Evolutionary conservation across 2,329 filamentous ascomycete species (phyloP).

Genomic region (Parascedosporium putredinis): DNA sequence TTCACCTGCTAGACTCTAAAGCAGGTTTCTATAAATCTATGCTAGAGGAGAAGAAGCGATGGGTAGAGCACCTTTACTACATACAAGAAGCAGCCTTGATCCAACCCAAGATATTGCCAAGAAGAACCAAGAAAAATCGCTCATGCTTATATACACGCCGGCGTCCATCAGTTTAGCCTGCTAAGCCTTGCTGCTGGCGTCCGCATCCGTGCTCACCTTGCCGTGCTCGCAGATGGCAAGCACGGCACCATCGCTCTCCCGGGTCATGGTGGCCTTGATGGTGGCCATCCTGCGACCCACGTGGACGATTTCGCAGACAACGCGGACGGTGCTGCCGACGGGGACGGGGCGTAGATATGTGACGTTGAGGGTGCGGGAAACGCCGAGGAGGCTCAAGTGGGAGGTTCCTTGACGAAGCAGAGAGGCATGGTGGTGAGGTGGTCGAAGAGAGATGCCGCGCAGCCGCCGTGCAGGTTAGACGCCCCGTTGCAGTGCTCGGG

Average conservation of each 20-base stretch:
- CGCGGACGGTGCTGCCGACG: slow-evolving; percentile 34
- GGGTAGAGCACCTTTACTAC: too few species aligned
- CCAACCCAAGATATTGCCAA: too few species aligned
- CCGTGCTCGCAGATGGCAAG: slow-evolving; percentile 52
- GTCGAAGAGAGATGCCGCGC: slow-evolving; percentile 58
- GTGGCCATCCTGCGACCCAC: slow-evolving; percentile 43
- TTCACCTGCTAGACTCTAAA: too few species aligned
- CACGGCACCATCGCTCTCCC: slow-evolving; percentile 39
- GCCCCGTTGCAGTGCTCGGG: slow-evolving; percentile 41
- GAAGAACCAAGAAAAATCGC: too few species aligned
- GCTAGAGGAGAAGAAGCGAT: too few species aligned
- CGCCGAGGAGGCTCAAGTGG: slow-evolving; percentile 48
- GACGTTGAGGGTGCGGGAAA: slow-evolving; percentile 54
- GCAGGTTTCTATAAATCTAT: too few species aligned
- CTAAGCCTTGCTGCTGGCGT: slow-evolving; percentile 14
- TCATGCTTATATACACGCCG: background rate
- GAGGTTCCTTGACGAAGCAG: slow-evolving; percentile 42
- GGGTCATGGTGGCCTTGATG: slow-evolving; percentile 43
- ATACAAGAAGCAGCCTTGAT: too few species aligned
- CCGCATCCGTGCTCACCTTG: slow-evolving; percentile 50
- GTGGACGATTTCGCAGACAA: slow-evolving; percentile 49
- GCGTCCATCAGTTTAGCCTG: slow-evolving; percentile 6
- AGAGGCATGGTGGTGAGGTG: slow-evolving; percentile 51
- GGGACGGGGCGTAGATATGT: slow-evolving; percentile 57
- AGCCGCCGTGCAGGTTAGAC: slow-evolving; percentile 50